Conservation (phyloP, 1,139 yeast species). For the Candida albicans region DNA sequence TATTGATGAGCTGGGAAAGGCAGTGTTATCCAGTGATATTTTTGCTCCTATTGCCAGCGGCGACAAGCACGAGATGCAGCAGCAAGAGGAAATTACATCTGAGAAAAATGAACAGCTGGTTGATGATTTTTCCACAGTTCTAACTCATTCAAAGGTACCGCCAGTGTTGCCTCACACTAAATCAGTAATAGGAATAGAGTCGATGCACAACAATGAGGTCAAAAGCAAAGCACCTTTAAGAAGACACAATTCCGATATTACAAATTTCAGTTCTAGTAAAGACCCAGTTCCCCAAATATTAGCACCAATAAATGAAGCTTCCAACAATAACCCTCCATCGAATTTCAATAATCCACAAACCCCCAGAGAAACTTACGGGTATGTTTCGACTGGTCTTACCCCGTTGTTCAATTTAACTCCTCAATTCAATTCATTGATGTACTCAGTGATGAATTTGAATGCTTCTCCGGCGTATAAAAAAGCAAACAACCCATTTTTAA, state of each 20-base stretch:
- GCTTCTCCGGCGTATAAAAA: slow-evolving; percentile 28
- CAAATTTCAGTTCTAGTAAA: slow-evolving; percentile 19
- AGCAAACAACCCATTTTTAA: slow-evolving; percentile 24
- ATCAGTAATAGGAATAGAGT: slow-evolving; percentile 33
- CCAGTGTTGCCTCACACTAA: slow-evolving; percentile 30
- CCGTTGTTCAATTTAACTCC: slow-evolving; percentile 45
- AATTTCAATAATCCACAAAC: slow-evolving; percentile 30
- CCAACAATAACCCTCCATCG: slow-evolving; percentile 1
- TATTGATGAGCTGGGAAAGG: slow-evolving; percentile 49
- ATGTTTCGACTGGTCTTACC: slow-evolving; percentile 33
- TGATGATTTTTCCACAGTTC: neutral
- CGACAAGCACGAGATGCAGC: slow-evolving; percentile 2
- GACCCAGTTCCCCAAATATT: slow-evolving; percentile 7
- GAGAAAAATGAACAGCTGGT: too few relatives aligned
- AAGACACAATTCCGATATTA: slow-evolving; percentile 35
- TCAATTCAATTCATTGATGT: slow-evolving; percentile 45
- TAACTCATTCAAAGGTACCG: neutral
- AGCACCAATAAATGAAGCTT: slow-evolving; percentile 20
- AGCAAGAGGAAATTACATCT: neutral
- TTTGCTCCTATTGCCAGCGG: slow-evolving; percentile 5
- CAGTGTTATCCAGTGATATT: slow-evolving; percentile 34
- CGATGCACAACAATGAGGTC: slow-evolving; percentile 8
- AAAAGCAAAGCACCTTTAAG: slow-evolving; percentile 20
- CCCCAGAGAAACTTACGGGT: slow-evolving; percentile 33
- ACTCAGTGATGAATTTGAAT: slow-evolving; percentile 36